Percentiles rank a stretch among this genome's conserved stretches.
phyloP scores from a whole-genome alignment of 331 rosid genomes.

The Quercus phellos region DNA sequence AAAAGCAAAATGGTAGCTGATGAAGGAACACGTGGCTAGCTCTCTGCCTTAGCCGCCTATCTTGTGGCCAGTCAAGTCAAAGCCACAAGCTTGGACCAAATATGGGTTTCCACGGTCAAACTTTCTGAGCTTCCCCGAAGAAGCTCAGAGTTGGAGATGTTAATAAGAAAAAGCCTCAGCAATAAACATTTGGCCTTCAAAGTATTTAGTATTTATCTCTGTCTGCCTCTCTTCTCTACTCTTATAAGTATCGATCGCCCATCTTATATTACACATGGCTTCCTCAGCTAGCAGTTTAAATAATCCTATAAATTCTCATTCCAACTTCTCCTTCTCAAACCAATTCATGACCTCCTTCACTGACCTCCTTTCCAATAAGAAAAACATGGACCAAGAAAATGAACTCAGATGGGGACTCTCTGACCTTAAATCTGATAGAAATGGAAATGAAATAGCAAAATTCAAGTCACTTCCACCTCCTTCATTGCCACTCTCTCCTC shows the following conservation, averaged over 20 bases:
- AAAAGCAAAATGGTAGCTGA: neutral
- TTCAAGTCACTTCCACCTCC: conserved; percentile 68
- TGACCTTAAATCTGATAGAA: conserved; percentile 21
- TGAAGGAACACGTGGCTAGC: neutral
- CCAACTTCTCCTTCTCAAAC: neutral
- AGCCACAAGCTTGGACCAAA: conserved; percentile 77
- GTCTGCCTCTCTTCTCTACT: neutral
- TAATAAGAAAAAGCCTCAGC: neutral
- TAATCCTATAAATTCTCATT: conserved; percentile 12
- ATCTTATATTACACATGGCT: neutral
- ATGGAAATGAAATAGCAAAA: conserved; percentile 43
- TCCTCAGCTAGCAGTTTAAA: conserved; percentile 1
- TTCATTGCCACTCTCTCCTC: conserved; percentile 46
- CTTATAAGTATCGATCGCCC: neutral
- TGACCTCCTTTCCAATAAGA: conserved; percentile 36
- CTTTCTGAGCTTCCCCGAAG: conserved; percentile 46
- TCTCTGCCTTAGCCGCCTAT: neutral
- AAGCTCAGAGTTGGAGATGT: conserved; percentile 1
- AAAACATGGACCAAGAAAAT: conserved; percentile 27
- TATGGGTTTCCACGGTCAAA: conserved; percentile 77
- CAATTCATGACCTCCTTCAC: conserved; percentile 45
- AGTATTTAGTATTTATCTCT: too few species aligned
- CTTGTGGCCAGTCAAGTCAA: conserved; percentile 56
- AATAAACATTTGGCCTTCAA: neutral
- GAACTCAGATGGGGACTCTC: conserved; percentile 37